Evolutionary conservation across 306 rosid species (phyloP).

Genomic region (Argentina anserina): DNA sequence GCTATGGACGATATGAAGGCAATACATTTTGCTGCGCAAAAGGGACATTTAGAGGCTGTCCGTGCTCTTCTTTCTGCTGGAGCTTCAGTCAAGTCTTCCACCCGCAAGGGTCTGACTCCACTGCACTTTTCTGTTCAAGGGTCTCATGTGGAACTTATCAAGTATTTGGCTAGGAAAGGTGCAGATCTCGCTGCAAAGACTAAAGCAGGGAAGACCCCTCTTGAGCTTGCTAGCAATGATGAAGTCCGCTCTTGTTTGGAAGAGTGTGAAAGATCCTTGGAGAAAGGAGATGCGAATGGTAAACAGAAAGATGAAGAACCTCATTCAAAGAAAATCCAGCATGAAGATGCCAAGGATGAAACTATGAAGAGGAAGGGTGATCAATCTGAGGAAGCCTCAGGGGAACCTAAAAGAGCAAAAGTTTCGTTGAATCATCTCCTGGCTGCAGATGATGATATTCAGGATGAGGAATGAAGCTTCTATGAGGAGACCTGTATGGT

Average conservation of each 20-base stretch:
- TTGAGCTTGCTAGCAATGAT: slow-evolving; percentile 65
- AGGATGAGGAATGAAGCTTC: slow-evolving; percentile 49
- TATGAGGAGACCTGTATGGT: slow-evolving; percentile 19
- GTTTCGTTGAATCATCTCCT: slow-evolving; percentile 63
- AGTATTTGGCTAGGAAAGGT: slow-evolving; percentile 82
- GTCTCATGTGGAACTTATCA: slow-evolving; percentile 68
- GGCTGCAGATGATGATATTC: slow-evolving; percentile 63
- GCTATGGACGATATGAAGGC: slow-evolving; percentile 99
- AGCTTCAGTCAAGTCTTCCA: slow-evolving; percentile 56
- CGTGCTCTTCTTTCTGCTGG: slow-evolving; percentile 56
- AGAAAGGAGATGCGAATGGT: slow-evolving; percentile 40
- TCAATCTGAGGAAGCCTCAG: slow-evolving; percentile 32
- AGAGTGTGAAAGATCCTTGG: slow-evolving; percentile 40
- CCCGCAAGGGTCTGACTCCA: slow-evolving; percentile 83
- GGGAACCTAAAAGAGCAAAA: slow-evolving; percentile 53
- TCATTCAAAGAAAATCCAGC: slow-evolving; percentile 35
- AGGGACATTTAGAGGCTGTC: slow-evolving; percentile 80
- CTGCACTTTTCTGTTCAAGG: slow-evolving; percentile 89
- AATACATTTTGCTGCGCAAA: slow-evolving; percentile 84
- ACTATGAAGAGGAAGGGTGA: slow-evolving; percentile 61
- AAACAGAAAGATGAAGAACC: slow-evolving; percentile 41
- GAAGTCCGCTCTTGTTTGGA: slow-evolving; percentile 60
- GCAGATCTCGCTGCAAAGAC: slow-evolving; percentile 58
- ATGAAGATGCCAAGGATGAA: slow-evolving; percentile 31
- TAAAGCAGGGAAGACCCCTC: slow-evolving; percentile 72